Evolutionary conservation across 2,329 filamentous ascomycete species (phyloP).

Genomic region (Fusarium sulawesiense): DNA sequence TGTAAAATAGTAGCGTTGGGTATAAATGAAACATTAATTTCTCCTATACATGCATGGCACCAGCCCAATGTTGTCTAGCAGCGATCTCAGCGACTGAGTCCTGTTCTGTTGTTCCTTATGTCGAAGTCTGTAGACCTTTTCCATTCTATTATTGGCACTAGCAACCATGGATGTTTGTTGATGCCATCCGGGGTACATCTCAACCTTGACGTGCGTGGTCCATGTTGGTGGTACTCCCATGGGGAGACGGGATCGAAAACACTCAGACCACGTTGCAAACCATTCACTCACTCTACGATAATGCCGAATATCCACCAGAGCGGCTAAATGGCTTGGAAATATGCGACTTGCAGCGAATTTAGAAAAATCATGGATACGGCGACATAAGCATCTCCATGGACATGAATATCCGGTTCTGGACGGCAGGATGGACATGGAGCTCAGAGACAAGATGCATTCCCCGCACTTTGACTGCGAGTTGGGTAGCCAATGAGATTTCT

Average conservation of each 20-base stretch:
- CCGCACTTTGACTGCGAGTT: slow-evolving; percentile 18
- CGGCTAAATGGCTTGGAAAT: background rate
- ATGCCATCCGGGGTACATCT: slow-evolving; percentile 18
- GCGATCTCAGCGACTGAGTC: background rate
- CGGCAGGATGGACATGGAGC: background rate
- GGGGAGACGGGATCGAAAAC: background rate
- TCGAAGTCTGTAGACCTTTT: background rate
- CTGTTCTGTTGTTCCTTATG: slow-evolving; percentile 7
- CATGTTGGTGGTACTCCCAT: slow-evolving; percentile 2
- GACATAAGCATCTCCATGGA: background rate
- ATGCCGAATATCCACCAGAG: background rate
- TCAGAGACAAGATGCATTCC: slow-evolving; percentile 27
- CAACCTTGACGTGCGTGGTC: slow-evolving; percentile 10
- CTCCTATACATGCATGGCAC: background rate
- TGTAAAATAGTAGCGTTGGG: background rate
- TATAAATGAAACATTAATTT: slow-evolving; percentile 8
- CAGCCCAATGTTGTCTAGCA: background rate
- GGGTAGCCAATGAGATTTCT: slow-evolving; percentile 23
- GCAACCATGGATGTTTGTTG: slow-evolving; percentile 7
- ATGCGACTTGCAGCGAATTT: background rate
- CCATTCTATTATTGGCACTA: slow-evolving; percentile 4
- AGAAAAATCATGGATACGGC: background rate
- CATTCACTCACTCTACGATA: background rate
- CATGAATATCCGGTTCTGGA: slow-evolving; percentile 14
- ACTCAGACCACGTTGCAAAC: background rate